These are phyloP conservation scores for Tylopilus plumbeoviolaceoides DNA, from an alignment of 768 basidiomycete species.

Conservation along the genomic window DNA sequence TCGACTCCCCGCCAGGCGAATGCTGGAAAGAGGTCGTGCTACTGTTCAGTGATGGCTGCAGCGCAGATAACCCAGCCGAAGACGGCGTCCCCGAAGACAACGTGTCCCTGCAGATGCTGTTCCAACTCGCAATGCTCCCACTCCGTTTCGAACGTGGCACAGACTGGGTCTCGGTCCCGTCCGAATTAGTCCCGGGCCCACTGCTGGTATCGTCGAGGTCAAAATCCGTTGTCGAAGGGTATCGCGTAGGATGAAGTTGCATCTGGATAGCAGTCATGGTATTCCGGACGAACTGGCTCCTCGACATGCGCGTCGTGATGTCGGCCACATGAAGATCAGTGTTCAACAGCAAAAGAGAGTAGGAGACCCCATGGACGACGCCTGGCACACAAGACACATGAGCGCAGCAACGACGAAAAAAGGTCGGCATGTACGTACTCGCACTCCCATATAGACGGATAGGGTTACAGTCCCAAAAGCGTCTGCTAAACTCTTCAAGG, in stretches of 20 bases:
- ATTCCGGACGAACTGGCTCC: constrained; percentile 87
- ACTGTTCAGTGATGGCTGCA: constrained; percentile 45
- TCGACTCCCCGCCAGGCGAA: constrained; percentile 41
- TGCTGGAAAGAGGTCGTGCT: constrained; percentile 64
- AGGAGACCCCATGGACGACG: constrained; percentile 92
- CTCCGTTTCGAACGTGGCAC: constrained; percentile 65
- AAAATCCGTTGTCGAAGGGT: constrained; percentile 58
- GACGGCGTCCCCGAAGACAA: constrained; percentile 37
- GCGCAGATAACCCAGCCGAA: constrained; percentile 31
- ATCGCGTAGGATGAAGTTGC: constrained; percentile 57
- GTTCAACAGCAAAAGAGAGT: constrained; percentile 90
- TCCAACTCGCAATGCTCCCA: constrained; percentile 83
- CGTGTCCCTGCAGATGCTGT: constrained; percentile 65
- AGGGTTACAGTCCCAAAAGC: constrained; percentile 92
- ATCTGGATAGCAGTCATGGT: constrained; percentile 83
- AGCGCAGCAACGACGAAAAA: neutral
- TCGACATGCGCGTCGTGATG: constrained; percentile 83
- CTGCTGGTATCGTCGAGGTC: constrained; percentile 65
- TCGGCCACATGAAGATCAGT: constrained; percentile 98
- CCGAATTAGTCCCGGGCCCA: constrained; percentile 50
- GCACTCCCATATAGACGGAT: constrained; percentile 75
- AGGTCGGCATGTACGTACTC: constrained; percentile 46
- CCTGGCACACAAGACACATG: constrained; percentile 39
- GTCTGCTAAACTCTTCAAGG: constrained; percentile 82
- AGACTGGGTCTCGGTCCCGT: constrained; percentile 48